Conservation (phyloP, 2,329 filamentous ascomycete species). For the Chaetothyriales sp. region DNA sequence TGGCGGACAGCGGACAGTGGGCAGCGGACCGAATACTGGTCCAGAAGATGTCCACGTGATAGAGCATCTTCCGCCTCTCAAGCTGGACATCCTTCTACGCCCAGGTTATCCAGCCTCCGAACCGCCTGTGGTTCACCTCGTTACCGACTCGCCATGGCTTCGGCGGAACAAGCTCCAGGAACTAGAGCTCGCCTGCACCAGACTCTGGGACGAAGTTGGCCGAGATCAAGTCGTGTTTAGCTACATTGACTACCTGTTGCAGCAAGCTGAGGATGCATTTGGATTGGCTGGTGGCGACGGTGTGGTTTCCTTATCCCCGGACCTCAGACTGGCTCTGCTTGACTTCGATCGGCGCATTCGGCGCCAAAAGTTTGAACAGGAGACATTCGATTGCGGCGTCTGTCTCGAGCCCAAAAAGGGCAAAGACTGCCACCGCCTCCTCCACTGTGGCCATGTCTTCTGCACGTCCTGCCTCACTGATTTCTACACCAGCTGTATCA, state of each 20-base stretch:
- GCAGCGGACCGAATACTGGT: conserved; percentile 15
- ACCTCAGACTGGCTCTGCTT: conserved; percentile 54
- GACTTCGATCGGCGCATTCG: conserved; percentile 67
- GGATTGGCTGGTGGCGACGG: conserved; percentile 30
- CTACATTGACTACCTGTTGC: conserved; percentile 48
- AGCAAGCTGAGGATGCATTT: conserved; percentile 43
- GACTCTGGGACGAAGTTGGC: conserved; percentile 48
- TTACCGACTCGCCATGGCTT: conserved; percentile 43
- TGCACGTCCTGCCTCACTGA: conserved; percentile 76
- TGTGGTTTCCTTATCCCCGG: conserved; percentile 32
- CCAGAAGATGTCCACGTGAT: conserved; percentile 32
- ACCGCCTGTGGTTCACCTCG: conserved; percentile 34
- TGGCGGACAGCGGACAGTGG: conserved; percentile 1
- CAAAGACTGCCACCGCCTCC: conserved; percentile 61
- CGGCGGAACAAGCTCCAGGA: conserved; percentile 30
- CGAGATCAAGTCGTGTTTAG: conserved; percentile 43
- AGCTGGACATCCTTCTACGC: conserved; percentile 40
- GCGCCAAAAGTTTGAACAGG: conserved; percentile 61
- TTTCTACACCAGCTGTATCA: conserved; percentile 80
- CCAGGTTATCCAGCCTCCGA: conserved; percentile 41
- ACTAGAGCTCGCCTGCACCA: conserved; percentile 34
- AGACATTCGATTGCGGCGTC: conserved; percentile 76
- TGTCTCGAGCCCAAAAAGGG: conserved; percentile 92
- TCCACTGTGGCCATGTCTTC: conserved; percentile 81
- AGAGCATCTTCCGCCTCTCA: conserved; percentile 44